Conservation (phyloP, 1,139 yeast species). For the Protomyces inundatus region DNA sequence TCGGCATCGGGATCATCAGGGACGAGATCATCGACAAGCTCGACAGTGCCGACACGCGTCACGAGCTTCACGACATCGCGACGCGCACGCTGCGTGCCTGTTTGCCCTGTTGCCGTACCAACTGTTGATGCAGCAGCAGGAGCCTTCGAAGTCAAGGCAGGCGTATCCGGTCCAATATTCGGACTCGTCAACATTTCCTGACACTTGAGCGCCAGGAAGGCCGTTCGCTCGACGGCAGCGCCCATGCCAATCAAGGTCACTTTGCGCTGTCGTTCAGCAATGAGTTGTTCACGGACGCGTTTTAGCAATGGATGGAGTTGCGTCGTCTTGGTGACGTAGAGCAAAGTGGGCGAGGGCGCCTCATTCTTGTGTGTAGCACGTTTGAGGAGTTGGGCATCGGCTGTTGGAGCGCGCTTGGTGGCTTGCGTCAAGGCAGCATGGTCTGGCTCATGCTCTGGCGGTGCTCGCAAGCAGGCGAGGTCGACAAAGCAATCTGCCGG, state of each 20-base stretch:
- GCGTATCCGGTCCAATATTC: not conserved
- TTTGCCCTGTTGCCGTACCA: too few relatives aligned
- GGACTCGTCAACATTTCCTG: slow-evolving; percentile 17
- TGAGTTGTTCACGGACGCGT: slow-evolving; percentile 7
- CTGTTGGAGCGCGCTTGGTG: not conserved
- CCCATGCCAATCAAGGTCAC: slow-evolving; percentile 24
- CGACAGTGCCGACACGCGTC: slow-evolving; percentile 17
- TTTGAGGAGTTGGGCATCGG: not conserved
- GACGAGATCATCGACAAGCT: slow-evolving; percentile 20
- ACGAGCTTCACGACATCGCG: not conserved
- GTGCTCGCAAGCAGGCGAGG: not conserved
- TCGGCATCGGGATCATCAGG: slow-evolving; percentile 11
- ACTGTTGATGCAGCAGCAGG: not conserved
- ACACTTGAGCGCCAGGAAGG: slow-evolving; percentile 12
- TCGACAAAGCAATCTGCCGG: not conserved
- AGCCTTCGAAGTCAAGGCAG: not conserved
- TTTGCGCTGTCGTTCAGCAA: not conserved
- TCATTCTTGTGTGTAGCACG: slow-evolving; percentile 1
- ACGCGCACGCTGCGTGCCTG: not conserved
- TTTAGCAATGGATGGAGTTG: slow-evolving; percentile 9
- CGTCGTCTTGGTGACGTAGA: slow-evolving; percentile 7
- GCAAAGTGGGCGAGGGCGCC: slow-evolving; percentile 5
- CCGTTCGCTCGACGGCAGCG: slow-evolving; percentile 7
- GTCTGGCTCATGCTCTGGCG: too few relatives aligned
- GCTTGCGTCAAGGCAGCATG: not conserved